A percentile compares a stretch with the other conserved stretches of the same genome.
Conservation (phyloP, 2,329 filamentous ascomycete genomes). For the Colletotrichum tanaceti region DNA sequence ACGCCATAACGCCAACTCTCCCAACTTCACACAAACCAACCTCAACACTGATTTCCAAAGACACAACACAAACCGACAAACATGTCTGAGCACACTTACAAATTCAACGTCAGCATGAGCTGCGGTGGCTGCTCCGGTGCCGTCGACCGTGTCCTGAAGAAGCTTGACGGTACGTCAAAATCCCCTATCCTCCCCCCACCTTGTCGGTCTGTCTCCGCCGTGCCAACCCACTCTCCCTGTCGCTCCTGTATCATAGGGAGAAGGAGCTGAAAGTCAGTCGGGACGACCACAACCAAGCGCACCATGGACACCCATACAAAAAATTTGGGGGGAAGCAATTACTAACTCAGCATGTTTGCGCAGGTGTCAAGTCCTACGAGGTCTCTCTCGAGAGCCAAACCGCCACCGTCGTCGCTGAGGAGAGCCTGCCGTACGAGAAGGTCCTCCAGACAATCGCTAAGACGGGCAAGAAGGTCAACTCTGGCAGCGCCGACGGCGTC, state of each 20-base stretch:
- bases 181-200: neutral
- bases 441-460: constrained; percentile 92
- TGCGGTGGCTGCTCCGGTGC: constrained; percentile 97
- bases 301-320: neutral
- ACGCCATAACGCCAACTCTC: constrained; percentile 31
- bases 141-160: constrained; percentile 90
- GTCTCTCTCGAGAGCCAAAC: constrained; percentile 89
- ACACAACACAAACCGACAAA: constrained; percentile 45
- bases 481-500: constrained; percentile 76
- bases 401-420: constrained; percentile 79
- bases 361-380: constrained; percentile 88
- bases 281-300: neutral
- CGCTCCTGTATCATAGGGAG: neutral
- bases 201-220: constrained; percentile 2
- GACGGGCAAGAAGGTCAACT: constrained; percentile 93
- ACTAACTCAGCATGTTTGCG: constrained; percentile 9
- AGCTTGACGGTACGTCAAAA: constrained; percentile 78
- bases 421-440: constrained; percentile 78
- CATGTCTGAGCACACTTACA: constrained; percentile 91
- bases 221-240: neutral
- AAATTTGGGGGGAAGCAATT: neutral
- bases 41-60: neutral
- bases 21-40: constrained; percentile 23
- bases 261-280: constrained; percentile 7
- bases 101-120: constrained; percentile 94